Percentiles rank a stretch among this genome's conserved stretches.
Evolutionary conservation across 73 alveolate genomes (phyloP).

Genomic region (Paramecium sonneborni): DNA sequence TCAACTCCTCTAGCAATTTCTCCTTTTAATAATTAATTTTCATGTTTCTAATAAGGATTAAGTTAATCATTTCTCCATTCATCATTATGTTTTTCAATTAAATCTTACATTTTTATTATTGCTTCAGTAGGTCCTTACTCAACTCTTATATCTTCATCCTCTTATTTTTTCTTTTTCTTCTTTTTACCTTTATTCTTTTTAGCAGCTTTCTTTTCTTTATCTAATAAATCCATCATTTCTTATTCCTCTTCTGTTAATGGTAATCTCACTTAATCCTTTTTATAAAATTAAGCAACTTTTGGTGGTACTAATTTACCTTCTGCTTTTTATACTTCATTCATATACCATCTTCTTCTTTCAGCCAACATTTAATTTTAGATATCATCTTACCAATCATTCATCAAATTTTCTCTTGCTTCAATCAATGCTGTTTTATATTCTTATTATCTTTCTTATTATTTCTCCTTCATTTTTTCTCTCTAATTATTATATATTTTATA

Average conservation of each 20-base stretch:
- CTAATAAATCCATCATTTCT: slow-evolving; percentile 78
- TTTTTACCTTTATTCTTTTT: slow-evolving; percentile 61
- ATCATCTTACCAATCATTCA: slow-evolving; percentile 63
- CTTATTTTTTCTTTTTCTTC: slow-evolving; percentile 57
- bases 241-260: slow-evolving; percentile 67
- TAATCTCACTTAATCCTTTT: slow-evolving; percentile 62
- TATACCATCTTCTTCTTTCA: slow-evolving; percentile 66
- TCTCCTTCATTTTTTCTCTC: slow-evolving; percentile 76
- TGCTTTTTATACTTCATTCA: slow-evolving; percentile 54
- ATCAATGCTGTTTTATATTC: slow-evolving; percentile 74
- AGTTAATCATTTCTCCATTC: slow-evolving; percentile 52
- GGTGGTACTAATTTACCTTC: slow-evolving; percentile 63
- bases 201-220: slow-evolving; percentile 72
- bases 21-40: slow-evolving; percentile 6
- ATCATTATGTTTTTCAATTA: slow-evolving; percentile 45
- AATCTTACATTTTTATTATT: slow-evolving; percentile 51
- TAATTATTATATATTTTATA: slow-evolving; percentile 65
- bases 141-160: slow-evolving; percentile 58
- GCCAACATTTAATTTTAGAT: slow-evolving; percentile 55
- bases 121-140: slow-evolving; percentile 67
- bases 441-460: slow-evolving; percentile 79
- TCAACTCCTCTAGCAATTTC: slow-evolving; percentile 61
- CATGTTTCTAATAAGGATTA: slow-evolving; percentile 48
- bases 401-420: slow-evolving; percentile 39
- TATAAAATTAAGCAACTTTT: slow-evolving; percentile 61